Evolutionary conservation across 2,329 filamentous ascomycete genomes (phyloP).

Genomic region (Talaromyces albobiverticillius): DNA sequence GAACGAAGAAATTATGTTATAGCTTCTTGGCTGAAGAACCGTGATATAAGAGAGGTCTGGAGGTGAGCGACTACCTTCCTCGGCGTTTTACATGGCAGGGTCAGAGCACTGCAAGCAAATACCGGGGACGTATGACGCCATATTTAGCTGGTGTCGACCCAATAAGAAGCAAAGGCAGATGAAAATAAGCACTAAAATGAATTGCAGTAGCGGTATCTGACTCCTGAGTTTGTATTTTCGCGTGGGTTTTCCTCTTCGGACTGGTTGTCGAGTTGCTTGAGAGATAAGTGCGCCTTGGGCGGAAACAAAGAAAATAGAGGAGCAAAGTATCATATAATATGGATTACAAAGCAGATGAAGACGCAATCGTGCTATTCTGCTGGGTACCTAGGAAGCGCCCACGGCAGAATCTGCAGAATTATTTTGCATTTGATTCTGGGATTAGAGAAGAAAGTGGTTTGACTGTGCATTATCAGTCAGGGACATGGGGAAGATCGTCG

Average conservation of each 20-base stretch:
- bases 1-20: conserved; percentile 2
- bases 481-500: too few species aligned
- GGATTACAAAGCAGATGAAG: background rate
- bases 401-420: background rate
- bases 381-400: background rate
- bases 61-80: conserved; percentile 5
- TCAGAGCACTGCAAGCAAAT: background rate
- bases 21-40: background rate
- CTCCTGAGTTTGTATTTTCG: background rate
- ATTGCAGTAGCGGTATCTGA: background rate
- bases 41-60: background rate
- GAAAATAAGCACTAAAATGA: background rate
- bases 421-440: background rate
- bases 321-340: too few species aligned
- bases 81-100: background rate
- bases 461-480: too few species aligned
- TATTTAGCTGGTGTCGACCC: background rate
- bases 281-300: background rate
- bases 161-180: background rate
- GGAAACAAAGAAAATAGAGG: background rate
- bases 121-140: background rate
- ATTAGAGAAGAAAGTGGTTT: too few species aligned
- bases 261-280: background rate
- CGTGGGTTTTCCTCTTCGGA: background rate
- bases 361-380: background rate